A percentile compares a stretch with the other conserved stretches of the same genome.
phyloP scores from a whole-genome alignment of 1,139 yeast species.

The Suhomyces maxii region DNA sequence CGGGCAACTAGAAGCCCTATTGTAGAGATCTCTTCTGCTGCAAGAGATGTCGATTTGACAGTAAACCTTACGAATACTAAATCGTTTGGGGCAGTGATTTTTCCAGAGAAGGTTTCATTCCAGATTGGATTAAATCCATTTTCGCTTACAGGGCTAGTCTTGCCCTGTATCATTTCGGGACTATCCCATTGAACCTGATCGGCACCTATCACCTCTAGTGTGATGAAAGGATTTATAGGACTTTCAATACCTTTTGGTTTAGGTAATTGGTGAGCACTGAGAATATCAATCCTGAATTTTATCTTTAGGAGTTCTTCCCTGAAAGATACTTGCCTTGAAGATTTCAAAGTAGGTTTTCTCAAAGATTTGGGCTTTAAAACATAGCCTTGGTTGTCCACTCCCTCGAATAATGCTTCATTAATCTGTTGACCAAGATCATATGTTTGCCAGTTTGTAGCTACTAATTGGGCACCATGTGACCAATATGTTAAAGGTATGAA shows the following conservation, averaged over 20 bases:
- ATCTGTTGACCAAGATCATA: conserved; percentile 86
- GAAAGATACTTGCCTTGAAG: conserved; percentile 16
- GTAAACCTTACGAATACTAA: conserved; percentile 38
- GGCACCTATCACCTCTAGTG: conserved; percentile 56
- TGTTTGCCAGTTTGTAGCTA: conserved; percentile 96
- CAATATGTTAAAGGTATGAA: conserved; percentile 79
- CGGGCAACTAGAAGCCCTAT: conserved; percentile 63
- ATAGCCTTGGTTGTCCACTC: conserved; percentile 65
- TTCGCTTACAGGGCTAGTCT: conserved; percentile 42
- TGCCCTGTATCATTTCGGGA: conserved; percentile 13
- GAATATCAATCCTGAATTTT: conserved; percentile 45
- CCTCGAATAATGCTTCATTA: conserved; percentile 80
- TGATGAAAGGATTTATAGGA: conserved; percentile 57
- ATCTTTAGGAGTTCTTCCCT: conserved; percentile 5
- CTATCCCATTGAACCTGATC: conserved; percentile 24
- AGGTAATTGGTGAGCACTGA: conserved; percentile 87
- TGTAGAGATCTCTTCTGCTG: conserved; percentile 27
- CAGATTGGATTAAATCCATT: conserved; percentile 90
- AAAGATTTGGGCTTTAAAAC: conserved; percentile 66
- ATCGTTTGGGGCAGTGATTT: conserved; percentile 43
- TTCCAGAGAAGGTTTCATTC: conserved; percentile 56
- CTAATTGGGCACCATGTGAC: conserved; percentile 89
- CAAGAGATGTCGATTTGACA: conserved; percentile 22
- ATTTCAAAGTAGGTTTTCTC: conserved; percentile 35
- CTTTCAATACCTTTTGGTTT: conserved; percentile 49